Conservation (phyloP, 2,329 filamentous ascomycete species). For the Botrytis fragariae region DNA sequence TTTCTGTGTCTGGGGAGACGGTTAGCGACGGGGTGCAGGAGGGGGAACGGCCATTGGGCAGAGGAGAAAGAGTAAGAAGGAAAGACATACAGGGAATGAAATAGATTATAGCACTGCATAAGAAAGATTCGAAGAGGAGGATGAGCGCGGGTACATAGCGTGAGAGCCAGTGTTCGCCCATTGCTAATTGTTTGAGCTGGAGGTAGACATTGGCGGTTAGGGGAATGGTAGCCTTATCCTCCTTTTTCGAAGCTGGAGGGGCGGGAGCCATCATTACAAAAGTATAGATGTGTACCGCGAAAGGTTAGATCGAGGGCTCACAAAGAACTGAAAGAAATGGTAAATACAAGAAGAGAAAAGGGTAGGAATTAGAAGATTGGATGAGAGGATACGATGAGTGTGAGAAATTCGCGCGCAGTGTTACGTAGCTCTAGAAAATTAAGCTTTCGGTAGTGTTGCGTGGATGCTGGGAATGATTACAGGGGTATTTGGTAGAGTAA, state of each 20-base stretch:
- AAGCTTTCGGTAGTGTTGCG: not conserved
- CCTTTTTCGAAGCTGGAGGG: not conserved
- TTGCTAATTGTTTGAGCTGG: constrained; percentile 32
- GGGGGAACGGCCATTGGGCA: not conserved
- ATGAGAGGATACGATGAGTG: not conserved
- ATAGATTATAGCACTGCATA: constrained; percentile 34
- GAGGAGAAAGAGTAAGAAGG: no score
- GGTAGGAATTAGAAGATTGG: not conserved
- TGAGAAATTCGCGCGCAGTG: not conserved
- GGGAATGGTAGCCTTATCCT: not conserved
- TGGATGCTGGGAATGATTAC: not conserved
- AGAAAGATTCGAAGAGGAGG: constrained; percentile 34
- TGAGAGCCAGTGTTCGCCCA: constrained; percentile 34
- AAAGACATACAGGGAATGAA: constrained; percentile 34
- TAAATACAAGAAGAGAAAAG: not conserved
- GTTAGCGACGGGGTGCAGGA: not conserved
- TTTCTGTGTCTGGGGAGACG: constrained; percentile 74
- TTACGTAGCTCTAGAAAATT: not conserved
- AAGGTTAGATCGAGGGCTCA: no score
- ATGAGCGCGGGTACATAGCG: constrained; percentile 32
- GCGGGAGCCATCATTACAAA: not conserved
- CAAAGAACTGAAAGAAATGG: not conserved
- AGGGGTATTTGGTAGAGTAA: not conserved
- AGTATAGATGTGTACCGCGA: not conserved
- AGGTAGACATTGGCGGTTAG: constrained; percentile 22